These are phyloP conservation scores for Anthoceros angustus DNA, from an alignment of 225 moss, liverwort and hornwort genomes.

Conservation along the genomic window DNA sequence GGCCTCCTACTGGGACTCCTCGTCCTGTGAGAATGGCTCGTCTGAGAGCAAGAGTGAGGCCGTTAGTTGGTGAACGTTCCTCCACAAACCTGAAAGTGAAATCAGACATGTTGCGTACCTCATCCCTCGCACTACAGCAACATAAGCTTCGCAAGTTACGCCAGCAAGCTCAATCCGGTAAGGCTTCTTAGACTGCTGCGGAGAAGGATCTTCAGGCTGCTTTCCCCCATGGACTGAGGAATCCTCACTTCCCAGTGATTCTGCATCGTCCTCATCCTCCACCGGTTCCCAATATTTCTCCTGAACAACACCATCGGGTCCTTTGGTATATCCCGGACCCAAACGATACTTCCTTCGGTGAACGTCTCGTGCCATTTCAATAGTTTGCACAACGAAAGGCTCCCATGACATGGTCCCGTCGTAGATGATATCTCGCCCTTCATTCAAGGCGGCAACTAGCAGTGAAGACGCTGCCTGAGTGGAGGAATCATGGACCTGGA, in stretches of 20 bases:
- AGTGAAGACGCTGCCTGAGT: constrained; percentile 70
- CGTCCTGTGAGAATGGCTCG: constrained; percentile 65
- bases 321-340: constrained; percentile 54
- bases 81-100: not conserved
- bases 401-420: constrained; percentile 99
- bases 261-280: not conserved
- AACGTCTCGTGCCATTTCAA: constrained; percentile 74
- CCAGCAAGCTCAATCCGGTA: constrained; percentile 91
- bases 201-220: not conserved
- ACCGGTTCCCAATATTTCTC: constrained; percentile 73
- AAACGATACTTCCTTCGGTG: constrained; percentile 68
- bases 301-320: constrained; percentile 25
- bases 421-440: constrained; percentile 73
- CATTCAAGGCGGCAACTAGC: constrained; percentile 73
- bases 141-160: constrained; percentile 78
- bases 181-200: constrained; percentile 16
- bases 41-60: constrained; percentile 19
- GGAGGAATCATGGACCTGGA: constrained; percentile 78
- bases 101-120: constrained; percentile 23
- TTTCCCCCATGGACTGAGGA: not conserved
- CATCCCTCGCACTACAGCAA: constrained; percentile 92
- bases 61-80: no score
- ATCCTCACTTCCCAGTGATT: not conserved
- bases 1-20: constrained; percentile 70
- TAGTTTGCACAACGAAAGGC: constrained; percentile 75